Evolutionary conservation across 345 rosid genomes (phyloP).

Genomic region (Camelina neglecta): DNA sequence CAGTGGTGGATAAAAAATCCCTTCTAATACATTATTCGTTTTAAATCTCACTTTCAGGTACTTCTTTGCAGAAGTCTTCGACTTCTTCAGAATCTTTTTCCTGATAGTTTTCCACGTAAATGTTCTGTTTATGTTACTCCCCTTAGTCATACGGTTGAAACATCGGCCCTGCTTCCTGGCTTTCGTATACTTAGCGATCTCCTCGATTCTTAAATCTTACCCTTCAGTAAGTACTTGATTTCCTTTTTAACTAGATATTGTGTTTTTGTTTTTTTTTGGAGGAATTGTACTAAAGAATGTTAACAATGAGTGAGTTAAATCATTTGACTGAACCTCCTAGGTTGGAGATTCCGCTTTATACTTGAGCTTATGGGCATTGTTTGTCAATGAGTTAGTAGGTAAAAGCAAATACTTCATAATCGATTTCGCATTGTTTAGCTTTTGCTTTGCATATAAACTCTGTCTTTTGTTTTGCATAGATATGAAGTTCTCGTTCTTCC

Average conservation of each 20-base stretch:
- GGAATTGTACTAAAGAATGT: conserved; percentile 1
- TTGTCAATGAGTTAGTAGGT: conserved; percentile 86
- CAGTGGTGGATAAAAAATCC: neutral
- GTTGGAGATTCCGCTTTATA: conserved; percentile 93
- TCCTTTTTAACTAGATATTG: neutral
- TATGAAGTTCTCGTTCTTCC: conserved; percentile 88
- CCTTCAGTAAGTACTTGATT: conserved; percentile 73
- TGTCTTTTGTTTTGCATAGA: conserved; percentile 50
- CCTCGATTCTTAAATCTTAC: conserved; percentile 88
- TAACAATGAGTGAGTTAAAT: neutral
- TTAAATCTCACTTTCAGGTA: conserved; percentile 66
- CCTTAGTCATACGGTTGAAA: conserved; percentile 81
- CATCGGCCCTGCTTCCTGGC: conserved; percentile 95
- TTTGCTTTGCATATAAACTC: conserved; percentile 35
- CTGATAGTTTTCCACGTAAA: conserved; percentile 85
- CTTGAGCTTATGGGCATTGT: conserved; percentile 80
- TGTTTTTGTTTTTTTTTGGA: neutral
- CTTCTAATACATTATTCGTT: conserved; percentile 14
- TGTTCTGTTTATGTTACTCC: conserved; percentile 80
- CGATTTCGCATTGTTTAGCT: conserved; percentile 14
- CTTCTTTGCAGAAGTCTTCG: conserved; percentile 97
- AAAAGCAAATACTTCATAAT: conserved; percentile 34
- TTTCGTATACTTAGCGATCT: conserved; percentile 77
- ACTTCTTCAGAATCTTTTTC: conserved; percentile 88
- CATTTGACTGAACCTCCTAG: conserved; percentile 41